Conservation (phyloP, 148 eudicot genomes). For the Persicaria maculosa region DNA sequence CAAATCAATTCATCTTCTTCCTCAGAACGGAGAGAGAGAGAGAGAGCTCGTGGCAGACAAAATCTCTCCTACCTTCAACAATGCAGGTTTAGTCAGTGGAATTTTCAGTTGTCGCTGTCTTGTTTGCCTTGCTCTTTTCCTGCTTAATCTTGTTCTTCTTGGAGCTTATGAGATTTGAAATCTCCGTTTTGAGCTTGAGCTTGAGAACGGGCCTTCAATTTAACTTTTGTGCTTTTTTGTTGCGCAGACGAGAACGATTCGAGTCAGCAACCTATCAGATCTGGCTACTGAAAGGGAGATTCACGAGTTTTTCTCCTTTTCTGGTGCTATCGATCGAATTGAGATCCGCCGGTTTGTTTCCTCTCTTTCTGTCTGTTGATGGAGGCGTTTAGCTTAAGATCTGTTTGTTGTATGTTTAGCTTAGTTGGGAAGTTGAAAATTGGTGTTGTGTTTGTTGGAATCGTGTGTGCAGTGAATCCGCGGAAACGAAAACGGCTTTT, state of each 20-base stretch:
- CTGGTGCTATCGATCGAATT: conserved; percentile 77
- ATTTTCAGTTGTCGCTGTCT: not conserved
- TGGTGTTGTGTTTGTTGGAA: conserved; percentile 9
- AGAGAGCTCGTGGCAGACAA: not conserved
- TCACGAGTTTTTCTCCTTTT: conserved; percentile 85
- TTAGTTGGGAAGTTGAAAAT: not conserved
- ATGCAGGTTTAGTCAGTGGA: conserved; percentile 9
- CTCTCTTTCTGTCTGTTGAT: conserved; percentile 5
- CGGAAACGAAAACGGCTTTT: conserved; percentile 51
- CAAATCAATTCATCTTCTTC: conserved; percentile 5
- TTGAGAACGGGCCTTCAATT: not conserved
- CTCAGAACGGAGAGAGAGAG: not conserved
- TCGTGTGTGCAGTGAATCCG: conserved; percentile 31
- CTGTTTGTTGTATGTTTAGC: not conserved
- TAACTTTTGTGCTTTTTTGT: not conserved
- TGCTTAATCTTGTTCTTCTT: not conserved
- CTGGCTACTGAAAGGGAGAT: conserved; percentile 85
- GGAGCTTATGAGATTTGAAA: not conserved
- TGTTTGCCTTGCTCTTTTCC: not conserved
- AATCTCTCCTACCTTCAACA: not conserved
- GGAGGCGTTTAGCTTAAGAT: not conserved
- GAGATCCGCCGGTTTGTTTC: conserved; percentile 55
- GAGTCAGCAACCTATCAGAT: conserved; percentile 82
- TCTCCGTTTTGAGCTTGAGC: not conserved
- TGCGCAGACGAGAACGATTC: conserved; percentile 60